Conservation (phyloP, 2,329 filamentous ascomycete species). For the Curvularia eragrostidis region DNA sequence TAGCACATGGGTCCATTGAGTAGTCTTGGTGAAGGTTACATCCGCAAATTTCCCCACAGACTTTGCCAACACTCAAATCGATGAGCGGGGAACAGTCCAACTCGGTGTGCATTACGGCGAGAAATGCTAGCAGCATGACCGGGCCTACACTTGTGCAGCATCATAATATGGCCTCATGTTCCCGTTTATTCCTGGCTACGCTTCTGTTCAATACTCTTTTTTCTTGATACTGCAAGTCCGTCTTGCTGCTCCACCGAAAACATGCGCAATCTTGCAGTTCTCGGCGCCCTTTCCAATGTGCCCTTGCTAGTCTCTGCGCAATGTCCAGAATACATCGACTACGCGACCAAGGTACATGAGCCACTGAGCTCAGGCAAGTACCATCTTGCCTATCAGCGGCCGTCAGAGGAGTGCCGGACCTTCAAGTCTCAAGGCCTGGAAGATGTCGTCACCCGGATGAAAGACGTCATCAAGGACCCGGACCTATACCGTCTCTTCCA, state of each 20-base stretch:
- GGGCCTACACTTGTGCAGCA: background rate
- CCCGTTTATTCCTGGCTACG: background rate
- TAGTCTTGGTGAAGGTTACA: slow-evolving; percentile 35
- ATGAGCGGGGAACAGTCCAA: slow-evolving; percentile 41
- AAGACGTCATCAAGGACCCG: slow-evolving; percentile 53
- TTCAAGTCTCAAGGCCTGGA: slow-evolving; percentile 56
- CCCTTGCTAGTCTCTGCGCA: slow-evolving; percentile 40
- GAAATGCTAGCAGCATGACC: slow-evolving; percentile 15
- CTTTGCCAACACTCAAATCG: slow-evolving; percentile 29
- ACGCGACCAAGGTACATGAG: slow-evolving; percentile 50
- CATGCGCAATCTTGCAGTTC: slow-evolving; percentile 33
- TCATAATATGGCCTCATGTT: slow-evolving; percentile 5
- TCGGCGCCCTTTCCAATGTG: slow-evolving; percentile 23
- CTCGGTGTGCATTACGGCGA: slow-evolving; percentile 27
- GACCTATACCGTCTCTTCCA: slow-evolving; percentile 74
- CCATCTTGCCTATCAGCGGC: slow-evolving; percentile 56
- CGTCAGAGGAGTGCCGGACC: slow-evolving; percentile 54
- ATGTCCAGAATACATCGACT: slow-evolving; percentile 56
- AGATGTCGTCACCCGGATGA: slow-evolving; percentile 45
- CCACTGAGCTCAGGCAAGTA: slow-evolving; percentile 55
- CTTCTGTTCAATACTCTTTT: background rate
- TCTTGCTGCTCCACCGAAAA: slow-evolving; percentile 13
- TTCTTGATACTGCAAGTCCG: background rate
- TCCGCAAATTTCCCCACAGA: slow-evolving; percentile 24
- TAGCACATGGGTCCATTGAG: slow-evolving; percentile 15